Evolutionary conservation across 768 basidiomycete species (phyloP).

Genomic region (Zangia roseola): DNA sequence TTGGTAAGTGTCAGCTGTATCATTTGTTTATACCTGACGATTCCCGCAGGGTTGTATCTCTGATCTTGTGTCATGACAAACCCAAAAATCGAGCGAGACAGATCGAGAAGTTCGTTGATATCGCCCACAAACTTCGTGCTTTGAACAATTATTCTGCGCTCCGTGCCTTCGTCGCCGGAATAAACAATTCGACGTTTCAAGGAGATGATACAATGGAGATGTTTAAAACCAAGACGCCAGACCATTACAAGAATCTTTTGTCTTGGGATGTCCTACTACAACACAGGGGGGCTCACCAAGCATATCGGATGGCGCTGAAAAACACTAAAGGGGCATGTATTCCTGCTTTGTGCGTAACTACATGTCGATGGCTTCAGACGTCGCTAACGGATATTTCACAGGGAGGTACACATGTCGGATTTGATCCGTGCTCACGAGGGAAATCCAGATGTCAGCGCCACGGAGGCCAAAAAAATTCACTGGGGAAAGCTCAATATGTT

Average conservation of each 20-base stretch:
- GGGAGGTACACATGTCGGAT: conserved; percentile 90
- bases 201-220: conserved; percentile 76
- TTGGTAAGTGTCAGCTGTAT: conserved; percentile 50
- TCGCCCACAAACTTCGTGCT: conserved; percentile 75
- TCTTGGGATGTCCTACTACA: conserved; percentile 86
- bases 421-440: conserved; percentile 85
- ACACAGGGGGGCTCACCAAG: conserved; percentile 76
- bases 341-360: conserved; percentile 67
- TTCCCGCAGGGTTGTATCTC: conserved; percentile 75
- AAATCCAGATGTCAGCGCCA: conserved; percentile 68
- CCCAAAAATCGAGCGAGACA: conserved; percentile 71
- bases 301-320: conserved; percentile 87
- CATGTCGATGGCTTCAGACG: not conserved
- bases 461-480: conserved; percentile 73
- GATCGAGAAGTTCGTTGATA: conserved; percentile 85
- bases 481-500: conserved; percentile 97
- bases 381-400: conserved; percentile 33
- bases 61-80: conserved; percentile 87
- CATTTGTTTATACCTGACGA: conserved; percentile 1
- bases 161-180: conserved; percentile 91
- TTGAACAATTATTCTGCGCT: conserved; percentile 92
- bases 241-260: conserved; percentile 71
- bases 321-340: conserved; percentile 86
- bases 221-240: conserved; percentile 65
- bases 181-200: conserved; percentile 78